Evolutionary conservation across 2,329 filamentous ascomycete species (phyloP).

Genomic region (Parascedosporium putredinis): DNA sequence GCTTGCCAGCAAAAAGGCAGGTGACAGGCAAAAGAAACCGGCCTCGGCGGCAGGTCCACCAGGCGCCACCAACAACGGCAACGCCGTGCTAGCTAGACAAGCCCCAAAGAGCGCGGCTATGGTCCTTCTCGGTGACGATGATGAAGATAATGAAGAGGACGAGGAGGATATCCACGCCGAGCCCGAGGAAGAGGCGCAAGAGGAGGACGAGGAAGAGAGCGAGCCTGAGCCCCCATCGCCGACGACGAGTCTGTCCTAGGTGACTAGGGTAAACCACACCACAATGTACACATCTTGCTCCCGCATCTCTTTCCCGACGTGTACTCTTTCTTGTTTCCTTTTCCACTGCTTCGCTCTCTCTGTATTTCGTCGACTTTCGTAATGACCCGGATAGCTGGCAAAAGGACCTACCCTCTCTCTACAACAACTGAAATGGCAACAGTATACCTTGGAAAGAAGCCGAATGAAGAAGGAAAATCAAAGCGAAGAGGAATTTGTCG

Average conservation of each 20-base stretch:
- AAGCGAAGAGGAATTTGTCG: too few species aligned
- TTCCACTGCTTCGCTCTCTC: too few species aligned
- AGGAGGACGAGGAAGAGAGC: constrained; percentile 18
- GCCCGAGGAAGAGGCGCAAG: constrained; percentile 15
- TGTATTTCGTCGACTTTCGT: too few species aligned
- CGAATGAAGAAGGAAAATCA: too few species aligned
- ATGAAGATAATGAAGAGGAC: constrained; percentile 22
- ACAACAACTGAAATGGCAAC: too few species aligned
- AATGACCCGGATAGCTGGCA: too few species aligned
- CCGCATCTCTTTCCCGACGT: too few species aligned
- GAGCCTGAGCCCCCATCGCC: neutral
- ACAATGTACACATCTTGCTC: neutral
- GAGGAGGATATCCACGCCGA: constrained; percentile 15
- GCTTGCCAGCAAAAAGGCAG: constrained; percentile 25
- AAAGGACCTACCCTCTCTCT: too few species aligned
- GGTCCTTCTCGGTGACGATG: constrained; percentile 18
- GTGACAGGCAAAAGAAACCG: constrained; percentile 18
- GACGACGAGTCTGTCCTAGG: constrained; percentile 4
- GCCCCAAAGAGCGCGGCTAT: constrained; percentile 27
- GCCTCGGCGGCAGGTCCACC: constrained; percentile 26
- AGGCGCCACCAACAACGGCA: constrained; percentile 44
- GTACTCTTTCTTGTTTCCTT: too few species aligned
- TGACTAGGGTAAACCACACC: neutral
- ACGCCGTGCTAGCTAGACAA: constrained; percentile 37
- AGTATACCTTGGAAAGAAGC: too few species aligned